These are phyloP conservation scores for Argentina anserina DNA, from an alignment of 306 rosid genomes.

Conservation along the genomic window DNA sequence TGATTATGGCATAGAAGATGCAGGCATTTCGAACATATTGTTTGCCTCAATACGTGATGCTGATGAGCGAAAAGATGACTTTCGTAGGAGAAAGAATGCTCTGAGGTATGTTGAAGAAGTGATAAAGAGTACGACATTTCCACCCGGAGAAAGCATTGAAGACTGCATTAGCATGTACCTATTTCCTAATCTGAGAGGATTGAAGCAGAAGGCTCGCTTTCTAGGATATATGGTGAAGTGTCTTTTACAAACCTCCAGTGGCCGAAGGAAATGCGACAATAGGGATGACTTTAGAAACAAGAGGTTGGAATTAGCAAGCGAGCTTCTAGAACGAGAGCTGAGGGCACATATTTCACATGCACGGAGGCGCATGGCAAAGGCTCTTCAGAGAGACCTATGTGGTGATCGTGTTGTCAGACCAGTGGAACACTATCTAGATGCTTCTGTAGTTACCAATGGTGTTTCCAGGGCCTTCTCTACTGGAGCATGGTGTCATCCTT, in stretches of 20 bases:
- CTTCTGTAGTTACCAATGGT: slow-evolving; percentile 90
- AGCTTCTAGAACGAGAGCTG: slow-evolving; percentile 84
- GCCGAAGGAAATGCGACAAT: slow-evolving; percentile 72
- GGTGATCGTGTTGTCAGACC: slow-evolving; percentile 64
- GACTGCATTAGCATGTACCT: slow-evolving; percentile 56
- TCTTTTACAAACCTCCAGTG: slow-evolving; percentile 63
- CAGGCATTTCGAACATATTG: slow-evolving; percentile 52
- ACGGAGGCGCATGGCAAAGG: slow-evolving; percentile 74
- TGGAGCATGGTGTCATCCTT: slow-evolving; percentile 96
- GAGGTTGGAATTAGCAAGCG: slow-evolving; percentile 86
- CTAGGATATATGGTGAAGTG: slow-evolving; percentile 94
- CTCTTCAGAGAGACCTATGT: slow-evolving; percentile 83
- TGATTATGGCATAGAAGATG: slow-evolving; percentile 54
- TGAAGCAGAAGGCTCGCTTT: slow-evolving; percentile 66
- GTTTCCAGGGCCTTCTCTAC: slow-evolving; percentile 94
- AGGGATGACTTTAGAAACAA: slow-evolving; percentile 88
- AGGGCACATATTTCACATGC: slow-evolving; percentile 80
- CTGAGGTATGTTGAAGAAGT: slow-evolving; percentile 34
- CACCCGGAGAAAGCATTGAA: slow-evolving; percentile 64
- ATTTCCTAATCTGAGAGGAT: slow-evolving; percentile 61
- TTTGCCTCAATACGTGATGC: slow-evolving; percentile 74
- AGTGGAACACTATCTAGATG: slow-evolving; percentile 81
- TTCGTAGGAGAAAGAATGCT: slow-evolving; percentile 50
- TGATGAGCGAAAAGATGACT: slow-evolving; percentile 43
- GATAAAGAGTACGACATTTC: slow-evolving; percentile 56